Base-by-base conservation (phyloP, 768 basidiomycete species). In the Pleurotus salmoneostramineus region DNA sequence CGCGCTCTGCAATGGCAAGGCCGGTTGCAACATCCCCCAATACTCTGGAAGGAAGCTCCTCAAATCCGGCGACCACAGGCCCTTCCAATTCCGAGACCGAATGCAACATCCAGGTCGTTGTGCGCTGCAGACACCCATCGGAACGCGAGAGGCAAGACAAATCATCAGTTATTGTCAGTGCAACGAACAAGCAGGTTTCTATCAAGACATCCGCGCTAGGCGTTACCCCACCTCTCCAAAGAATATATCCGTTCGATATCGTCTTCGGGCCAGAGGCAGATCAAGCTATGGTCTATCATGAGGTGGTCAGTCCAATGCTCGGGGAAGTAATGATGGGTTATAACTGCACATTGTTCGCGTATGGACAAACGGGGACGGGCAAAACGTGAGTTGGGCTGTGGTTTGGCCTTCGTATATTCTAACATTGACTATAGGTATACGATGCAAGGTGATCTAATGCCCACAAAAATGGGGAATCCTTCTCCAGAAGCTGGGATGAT, bases 231-330 rank as follows among this genome's bases (percentile, higher is more conserved):
- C 82, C 91, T 21, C 89, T 89, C 8, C 83, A 86, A 2, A 78
- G 89, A 52, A 96, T 92, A 2, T 99, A 98, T 71, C 88, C 91
- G 3, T 99, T 97, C 70, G 95, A 98, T 71, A 77, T 90, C 31
- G 97, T 97, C 5, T 98, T 97, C 74, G 96, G 97, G 2, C 94
- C 95, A 15, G 95, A 97, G 69, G 95, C 95, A 21, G 94, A 96
- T 68, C 97, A 99, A 68, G 86, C 90, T 17, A 83, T 93, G 82
- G 82, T 99, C 8, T 99, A 96, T 69, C 84, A 93, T 57, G 90
- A 97, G 54, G 96, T 98, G 42, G 96, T 98, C 43, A 82, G 83
- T 61, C 94, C 94, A 0, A 91, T 98, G 82, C 77, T 99, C 51
- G 87, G 93, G 48, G 92, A 99, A 69, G 95, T 98, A n/a, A 73